phyloP scores from a whole-genome alignment of 768 basidiomycete genomes.

The Suillus brevipes region DNA sequence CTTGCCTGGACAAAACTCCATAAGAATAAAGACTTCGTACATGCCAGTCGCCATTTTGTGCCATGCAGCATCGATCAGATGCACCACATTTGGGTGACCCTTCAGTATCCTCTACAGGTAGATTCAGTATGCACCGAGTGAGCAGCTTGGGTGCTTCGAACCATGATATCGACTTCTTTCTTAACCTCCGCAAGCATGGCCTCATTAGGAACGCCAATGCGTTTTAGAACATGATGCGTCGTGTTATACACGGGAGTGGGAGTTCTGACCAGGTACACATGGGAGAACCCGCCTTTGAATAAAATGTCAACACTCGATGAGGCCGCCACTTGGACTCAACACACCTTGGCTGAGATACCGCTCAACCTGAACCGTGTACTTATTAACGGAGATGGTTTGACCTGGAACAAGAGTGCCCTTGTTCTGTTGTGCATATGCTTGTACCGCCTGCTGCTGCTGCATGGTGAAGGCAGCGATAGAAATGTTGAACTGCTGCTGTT shows the following conservation, averaged over 20 bases:
- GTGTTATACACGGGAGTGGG: conserved; percentile 85
- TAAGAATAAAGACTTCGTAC: conserved; percentile 96
- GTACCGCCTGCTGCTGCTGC: conserved; percentile 49
- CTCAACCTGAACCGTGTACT: conserved; percentile 88
- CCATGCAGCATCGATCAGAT: conserved; percentile 95
- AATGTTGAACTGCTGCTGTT: background rate
- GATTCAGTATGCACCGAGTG: conserved; percentile 28
- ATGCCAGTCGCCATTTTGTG: conserved; percentile 78
- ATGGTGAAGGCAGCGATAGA: conserved; percentile 18
- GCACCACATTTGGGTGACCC: conserved; percentile 93
- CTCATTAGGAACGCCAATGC: conserved; percentile 91
- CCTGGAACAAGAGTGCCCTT: conserved; percentile 78
- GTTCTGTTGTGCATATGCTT: conserved; percentile 43
- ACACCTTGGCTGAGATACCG: conserved; percentile 94
- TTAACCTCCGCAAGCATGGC: conserved; percentile 89
- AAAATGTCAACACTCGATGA: conserved; percentile 13
- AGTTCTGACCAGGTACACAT: conserved; percentile 94
- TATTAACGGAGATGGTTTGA: conserved; percentile 87
- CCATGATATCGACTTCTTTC: conserved; percentile 99
- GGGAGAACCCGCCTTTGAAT: conserved; percentile 87
- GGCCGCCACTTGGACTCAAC: conserved; percentile 7
- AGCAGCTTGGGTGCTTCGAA: conserved; percentile 37
- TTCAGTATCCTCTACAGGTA: conserved; percentile 75
- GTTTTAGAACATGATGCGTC: conserved; percentile 94
- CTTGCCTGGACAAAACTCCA: conserved; percentile 93